phyloP scores from a whole-genome alignment of 257 asterid genomes.

The Mentha longifolia region DNA sequence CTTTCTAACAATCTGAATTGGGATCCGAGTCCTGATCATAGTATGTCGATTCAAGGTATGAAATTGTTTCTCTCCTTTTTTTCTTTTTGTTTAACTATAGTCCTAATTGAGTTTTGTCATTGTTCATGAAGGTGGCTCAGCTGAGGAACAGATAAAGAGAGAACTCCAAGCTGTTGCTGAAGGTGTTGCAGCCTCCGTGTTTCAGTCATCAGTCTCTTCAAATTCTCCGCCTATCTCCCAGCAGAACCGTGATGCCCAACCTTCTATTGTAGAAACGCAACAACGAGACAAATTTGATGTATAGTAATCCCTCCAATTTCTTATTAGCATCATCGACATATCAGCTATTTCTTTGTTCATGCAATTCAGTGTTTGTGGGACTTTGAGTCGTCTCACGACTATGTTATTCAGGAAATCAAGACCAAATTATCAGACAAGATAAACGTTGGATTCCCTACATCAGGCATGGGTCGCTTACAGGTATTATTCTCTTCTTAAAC shows the following conservation, averaged over 20 bases:
- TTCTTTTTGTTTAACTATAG: slow-evolving; percentile 15
- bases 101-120: slow-evolving; percentile 31
- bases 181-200: slow-evolving; percentile 94
- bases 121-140: slow-evolving; percentile 58
- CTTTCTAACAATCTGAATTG: slow-evolving; percentile 49
- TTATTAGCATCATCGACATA: neutral
- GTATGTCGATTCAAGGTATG: slow-evolving; percentile 60
- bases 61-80: slow-evolving; percentile 15
- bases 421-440: slow-evolving; percentile 59
- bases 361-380: neutral
- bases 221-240: slow-evolving; percentile 54
- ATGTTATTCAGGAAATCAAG: slow-evolving; percentile 61
- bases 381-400: slow-evolving; percentile 26
- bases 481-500: slow-evolving; percentile 39
- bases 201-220: slow-evolving; percentile 59
- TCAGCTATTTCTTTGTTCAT: neutral
- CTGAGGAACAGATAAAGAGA: slow-evolving; percentile 85
- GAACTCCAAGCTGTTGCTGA: slow-evolving; percentile 97
- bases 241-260: slow-evolving; percentile 50
- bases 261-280: slow-evolving; percentile 50
- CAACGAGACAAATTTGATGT: slow-evolving; percentile 68
- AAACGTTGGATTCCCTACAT: slow-evolving; percentile 72
- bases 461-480: slow-evolving; percentile 90
- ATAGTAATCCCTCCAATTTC: slow-evolving; percentile 32
- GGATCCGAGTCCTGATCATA: slow-evolving; percentile 48